Evolutionary conservation across 2,329 filamentous ascomycete genomes (phyloP).

Genomic region (Nigrospora osmanthi): DNA sequence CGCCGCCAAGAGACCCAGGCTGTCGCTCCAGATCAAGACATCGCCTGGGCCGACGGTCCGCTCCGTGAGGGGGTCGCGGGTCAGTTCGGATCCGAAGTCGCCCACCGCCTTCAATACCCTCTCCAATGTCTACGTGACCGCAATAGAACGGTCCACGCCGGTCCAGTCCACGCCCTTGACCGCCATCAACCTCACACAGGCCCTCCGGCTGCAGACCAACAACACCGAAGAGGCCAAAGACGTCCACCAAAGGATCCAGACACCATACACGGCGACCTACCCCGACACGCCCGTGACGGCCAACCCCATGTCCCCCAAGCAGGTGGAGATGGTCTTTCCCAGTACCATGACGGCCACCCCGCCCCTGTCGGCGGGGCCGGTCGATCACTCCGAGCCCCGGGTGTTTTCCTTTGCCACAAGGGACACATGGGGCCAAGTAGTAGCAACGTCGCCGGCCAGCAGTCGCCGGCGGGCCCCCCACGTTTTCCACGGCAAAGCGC

Average conservation of each 20-base stretch:
- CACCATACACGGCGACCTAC: constrained; percentile 36
- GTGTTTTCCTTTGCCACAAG: constrained; percentile 36
- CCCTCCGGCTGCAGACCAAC: constrained; percentile 29
- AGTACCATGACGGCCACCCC: constrained; percentile 52
- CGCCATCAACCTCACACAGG: constrained; percentile 36
- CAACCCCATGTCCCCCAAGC: constrained; percentile 38
- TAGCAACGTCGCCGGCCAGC: constrained; percentile 23
- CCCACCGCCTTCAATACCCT: constrained; percentile 60
- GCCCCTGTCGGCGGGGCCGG: constrained; percentile 44
- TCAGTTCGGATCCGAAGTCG: constrained; percentile 46
- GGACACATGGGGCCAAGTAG: constrained; percentile 3
- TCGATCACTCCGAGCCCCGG: constrained; percentile 31
- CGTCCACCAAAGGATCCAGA: constrained; percentile 26
- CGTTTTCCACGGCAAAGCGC: constrained; percentile 21
- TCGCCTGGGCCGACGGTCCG: constrained; percentile 27
- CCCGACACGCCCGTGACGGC: constrained; percentile 48
- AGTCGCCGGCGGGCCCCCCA: constrained; percentile 29
- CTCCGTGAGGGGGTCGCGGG: constrained; percentile 30
- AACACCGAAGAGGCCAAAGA: constrained; percentile 18
- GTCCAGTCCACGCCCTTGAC: constrained; percentile 37
- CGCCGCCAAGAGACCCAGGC: constrained; percentile 41
- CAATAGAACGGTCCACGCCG: constrained; percentile 51
- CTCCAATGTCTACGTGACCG: constrained; percentile 56
- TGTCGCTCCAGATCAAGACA: constrained; percentile 49
- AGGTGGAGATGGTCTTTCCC: constrained; percentile 38